phyloP scores from a whole-genome alignment of 2,329 filamentous ascomycete species.

The Aspergillus pseudonomiae region DNA sequence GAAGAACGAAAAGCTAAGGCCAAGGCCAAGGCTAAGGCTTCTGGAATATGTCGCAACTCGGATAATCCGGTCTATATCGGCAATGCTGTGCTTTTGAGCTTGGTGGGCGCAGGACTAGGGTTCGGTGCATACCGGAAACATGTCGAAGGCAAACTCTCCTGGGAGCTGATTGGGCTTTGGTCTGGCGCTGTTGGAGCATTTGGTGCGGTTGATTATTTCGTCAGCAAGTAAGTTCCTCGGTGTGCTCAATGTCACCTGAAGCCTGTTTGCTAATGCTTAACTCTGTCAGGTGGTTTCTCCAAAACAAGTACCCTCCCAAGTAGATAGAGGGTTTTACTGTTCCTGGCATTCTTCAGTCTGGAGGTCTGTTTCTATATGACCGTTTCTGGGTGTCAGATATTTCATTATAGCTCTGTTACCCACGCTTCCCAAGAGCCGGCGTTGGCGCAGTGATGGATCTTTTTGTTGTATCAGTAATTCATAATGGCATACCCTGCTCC shows the following conservation, averaged over 20 bases:
- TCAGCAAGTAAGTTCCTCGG: slow-evolving; percentile 50
- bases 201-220: slow-evolving; percentile 51
- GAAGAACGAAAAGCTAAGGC: slow-evolving; percentile 34
- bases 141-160: slow-evolving; percentile 48
- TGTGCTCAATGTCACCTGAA: not conserved
- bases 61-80: slow-evolving; percentile 52
- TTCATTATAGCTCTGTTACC: not conserved
- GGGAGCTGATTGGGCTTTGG: slow-evolving; percentile 48
- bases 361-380: not conserved
- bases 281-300: slow-evolving; percentile 49
- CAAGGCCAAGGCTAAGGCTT: slow-evolving; percentile 37
- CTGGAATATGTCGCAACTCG: slow-evolving; percentile 38
- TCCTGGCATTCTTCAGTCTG: not conserved
- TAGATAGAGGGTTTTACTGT: slow-evolving; percentile 26
- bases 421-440: not conserved
- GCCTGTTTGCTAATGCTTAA: slow-evolving; percentile 14
- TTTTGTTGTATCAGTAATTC: slow-evolving; percentile 1
- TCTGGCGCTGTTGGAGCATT: slow-evolving; percentile 49
- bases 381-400: not conserved
- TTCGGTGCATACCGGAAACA: slow-evolving; percentile 54
- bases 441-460: not conserved
- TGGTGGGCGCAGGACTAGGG: slow-evolving; percentile 46
- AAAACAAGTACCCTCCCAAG: slow-evolving; percentile 55
- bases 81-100: slow-evolving; percentile 48
- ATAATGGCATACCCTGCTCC: not conserved